Conservation (phyloP, 106 monocot species). For the Xerophyta viscosa region DNA sequence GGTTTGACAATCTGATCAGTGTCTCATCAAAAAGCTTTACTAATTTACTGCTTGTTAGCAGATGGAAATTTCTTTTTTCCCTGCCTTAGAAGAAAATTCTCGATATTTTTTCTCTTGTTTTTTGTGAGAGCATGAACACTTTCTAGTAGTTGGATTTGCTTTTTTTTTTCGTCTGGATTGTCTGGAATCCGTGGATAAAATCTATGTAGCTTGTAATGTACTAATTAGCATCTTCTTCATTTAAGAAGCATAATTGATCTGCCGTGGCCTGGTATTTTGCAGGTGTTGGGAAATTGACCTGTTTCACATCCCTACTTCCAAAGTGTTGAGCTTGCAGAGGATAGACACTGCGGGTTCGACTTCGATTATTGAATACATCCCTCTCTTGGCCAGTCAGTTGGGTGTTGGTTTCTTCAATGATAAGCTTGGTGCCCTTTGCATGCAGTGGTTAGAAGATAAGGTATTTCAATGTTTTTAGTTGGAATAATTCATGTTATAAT, state of each 20-base stretch:
- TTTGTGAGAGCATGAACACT: no score
- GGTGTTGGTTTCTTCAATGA: slow-evolving; percentile 95
- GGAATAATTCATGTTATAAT: neutral
- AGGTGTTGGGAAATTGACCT: slow-evolving; percentile 88
- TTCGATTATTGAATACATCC: slow-evolving; percentile 94
- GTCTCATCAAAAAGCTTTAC: no score
- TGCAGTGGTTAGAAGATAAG: slow-evolving; percentile 99
- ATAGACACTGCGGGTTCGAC: slow-evolving; percentile 89
- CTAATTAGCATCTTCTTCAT: neutral
- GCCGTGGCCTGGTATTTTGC: no score
- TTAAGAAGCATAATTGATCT: neutral
- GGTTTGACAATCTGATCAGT: no score
- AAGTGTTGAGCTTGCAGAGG: slow-evolving; percentile 95
- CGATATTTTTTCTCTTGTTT: no score
- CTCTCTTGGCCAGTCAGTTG: slow-evolving; percentile 84
- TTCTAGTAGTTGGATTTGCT: no score
- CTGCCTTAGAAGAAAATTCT: no score
- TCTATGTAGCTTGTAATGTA: no score
- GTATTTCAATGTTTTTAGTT: slow-evolving; percentile 17
- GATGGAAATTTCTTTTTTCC: no score
- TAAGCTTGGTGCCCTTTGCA: slow-evolving; percentile 86
- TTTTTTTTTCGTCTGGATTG: no score
- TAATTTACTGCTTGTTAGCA: no score
- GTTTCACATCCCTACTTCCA: slow-evolving; percentile 80
- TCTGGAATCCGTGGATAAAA: no score